Percentiles rank a stretch among this genome's conserved stretches.
phyloP scores from a whole-genome alignment of 768 basidiomycete genomes.

The Boletus pseudo-olivaceus region DNA sequence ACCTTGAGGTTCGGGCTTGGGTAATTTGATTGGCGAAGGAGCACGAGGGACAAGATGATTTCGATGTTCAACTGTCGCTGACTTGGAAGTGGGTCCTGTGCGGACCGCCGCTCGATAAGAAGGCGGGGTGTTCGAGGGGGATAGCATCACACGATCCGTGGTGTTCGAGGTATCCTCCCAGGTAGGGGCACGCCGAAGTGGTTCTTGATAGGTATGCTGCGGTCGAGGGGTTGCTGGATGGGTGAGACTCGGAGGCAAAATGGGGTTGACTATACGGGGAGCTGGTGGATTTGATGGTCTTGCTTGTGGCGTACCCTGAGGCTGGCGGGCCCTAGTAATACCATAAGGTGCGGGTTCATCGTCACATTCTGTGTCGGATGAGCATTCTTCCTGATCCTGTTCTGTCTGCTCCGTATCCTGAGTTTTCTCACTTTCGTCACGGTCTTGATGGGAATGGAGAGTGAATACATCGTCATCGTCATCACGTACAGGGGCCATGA shows the following conservation, averaged over 20 bases:
- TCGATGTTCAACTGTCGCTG: constrained; percentile 11
- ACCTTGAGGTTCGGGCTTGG: constrained; percentile 19
- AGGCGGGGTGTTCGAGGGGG: constrained; percentile 43
- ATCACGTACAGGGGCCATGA: constrained; percentile 29
- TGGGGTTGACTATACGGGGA: constrained; percentile 18
- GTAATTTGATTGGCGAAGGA: constrained; percentile 32
- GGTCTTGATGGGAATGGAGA: constrained; percentile 42
- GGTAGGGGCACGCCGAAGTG: constrained; percentile 9
- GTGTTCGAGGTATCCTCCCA: constrained; percentile 41
- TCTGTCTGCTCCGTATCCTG: constrained; percentile 18
- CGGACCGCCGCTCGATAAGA: constrained; percentile 46
- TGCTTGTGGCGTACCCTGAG: constrained; percentile 7
- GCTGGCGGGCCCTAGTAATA: constrained; percentile 6
- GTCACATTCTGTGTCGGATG: constrained; percentile 24
- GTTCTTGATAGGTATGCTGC: constrained; percentile 11
- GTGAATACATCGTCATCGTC: constrained; percentile 42
- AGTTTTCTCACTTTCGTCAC: constrained; percentile 22
- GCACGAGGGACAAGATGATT: constrained; percentile 13
- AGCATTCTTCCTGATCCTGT: constrained; percentile 6
- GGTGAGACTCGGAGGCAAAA: constrained; percentile 28
- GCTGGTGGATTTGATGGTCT: constrained; percentile 6
- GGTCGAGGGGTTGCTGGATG: constrained; percentile 31
- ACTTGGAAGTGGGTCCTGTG: constrained; percentile 18
- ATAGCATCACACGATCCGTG: constrained; percentile 30
- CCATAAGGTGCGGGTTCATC: constrained; percentile 9